phyloP scores from a whole-genome alignment of 192 early-diverging fungal species.

The Paraglomus occultum region DNA sequence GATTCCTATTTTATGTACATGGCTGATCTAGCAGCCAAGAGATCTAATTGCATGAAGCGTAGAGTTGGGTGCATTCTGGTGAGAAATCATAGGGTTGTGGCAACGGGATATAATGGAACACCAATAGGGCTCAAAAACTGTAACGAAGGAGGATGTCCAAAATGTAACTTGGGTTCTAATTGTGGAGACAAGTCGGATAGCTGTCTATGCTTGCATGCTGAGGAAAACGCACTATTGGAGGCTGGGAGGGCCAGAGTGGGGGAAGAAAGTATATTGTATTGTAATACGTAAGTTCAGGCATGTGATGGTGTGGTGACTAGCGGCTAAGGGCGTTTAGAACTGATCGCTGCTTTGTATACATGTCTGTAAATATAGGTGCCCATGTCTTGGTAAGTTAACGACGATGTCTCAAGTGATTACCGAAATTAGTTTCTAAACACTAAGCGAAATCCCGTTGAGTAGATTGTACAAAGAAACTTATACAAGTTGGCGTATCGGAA shows the following conservation, averaged over 20 bases:
- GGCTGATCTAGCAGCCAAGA: constrained; percentile 83
- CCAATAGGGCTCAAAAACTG: constrained; percentile 91
- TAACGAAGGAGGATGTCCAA: constrained; percentile 88
- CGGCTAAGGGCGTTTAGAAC: background rate
- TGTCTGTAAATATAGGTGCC: constrained; percentile 45
- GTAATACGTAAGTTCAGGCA: constrained; percentile 72
- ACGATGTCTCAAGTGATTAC: background rate
- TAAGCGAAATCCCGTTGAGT: constrained; percentile 9
- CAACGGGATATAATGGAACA: constrained; percentile 99
- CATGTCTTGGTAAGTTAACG: constrained; percentile 58
- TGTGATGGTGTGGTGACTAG: background rate
- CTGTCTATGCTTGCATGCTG: constrained; percentile 97
- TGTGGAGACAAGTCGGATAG: constrained; percentile 79
- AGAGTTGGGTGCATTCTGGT: constrained; percentile 94
- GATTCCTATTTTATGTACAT: constrained; percentile 98
- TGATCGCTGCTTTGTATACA: background rate
- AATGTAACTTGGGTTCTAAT: constrained; percentile 85
- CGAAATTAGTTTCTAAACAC: background rate
- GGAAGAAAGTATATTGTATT: constrained; percentile 80
- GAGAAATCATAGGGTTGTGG: constrained; percentile 83
- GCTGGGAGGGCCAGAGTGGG: constrained; percentile 91
- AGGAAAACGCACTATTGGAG: constrained; percentile 98
- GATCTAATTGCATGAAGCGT: constrained; percentile 99
- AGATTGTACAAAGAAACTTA: constrained; percentile 96
- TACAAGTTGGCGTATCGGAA: constrained; percentile 88